Evolutionary conservation across 2,329 filamentous ascomycete species (phyloP).

Genomic region (Cryphonectria naterciae): DNA sequence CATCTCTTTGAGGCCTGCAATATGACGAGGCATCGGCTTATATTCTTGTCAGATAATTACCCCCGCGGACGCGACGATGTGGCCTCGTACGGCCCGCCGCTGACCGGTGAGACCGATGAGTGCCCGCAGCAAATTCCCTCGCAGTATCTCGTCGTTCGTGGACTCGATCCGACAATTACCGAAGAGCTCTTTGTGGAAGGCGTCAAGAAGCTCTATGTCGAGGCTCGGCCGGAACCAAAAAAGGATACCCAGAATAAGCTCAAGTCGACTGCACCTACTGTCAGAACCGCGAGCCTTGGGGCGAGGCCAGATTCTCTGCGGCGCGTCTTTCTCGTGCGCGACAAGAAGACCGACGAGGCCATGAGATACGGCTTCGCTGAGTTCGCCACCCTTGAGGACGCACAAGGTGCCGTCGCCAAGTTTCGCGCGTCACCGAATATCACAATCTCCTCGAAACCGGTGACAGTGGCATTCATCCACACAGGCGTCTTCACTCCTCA

Average conservation of each 20-base stretch:
- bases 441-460: slow-evolving; percentile 74
- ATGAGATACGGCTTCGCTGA: slow-evolving; percentile 86
- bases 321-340: slow-evolving; percentile 76
- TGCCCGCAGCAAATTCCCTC: slow-evolving; percentile 60
- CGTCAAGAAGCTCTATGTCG: slow-evolving; percentile 71
- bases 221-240: slow-evolving; percentile 49
- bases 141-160: slow-evolving; percentile 76
- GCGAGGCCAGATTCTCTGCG: slow-evolving; percentile 75
- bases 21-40: background rate
- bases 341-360: slow-evolving; percentile 71
- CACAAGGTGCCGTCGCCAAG: slow-evolving; percentile 72
- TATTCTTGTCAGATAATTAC: slow-evolving; percentile 26
- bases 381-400: slow-evolving; percentile 76
- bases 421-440: slow-evolving; percentile 75
- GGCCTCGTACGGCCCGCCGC: slow-evolving; percentile 38
- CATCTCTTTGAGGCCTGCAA: background rate
- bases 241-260: slow-evolving; percentile 54
- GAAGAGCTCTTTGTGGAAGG: slow-evolving; percentile 75
- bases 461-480: slow-evolving; percentile 76
- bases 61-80: slow-evolving; percentile 30
- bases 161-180: slow-evolving; percentile 69
- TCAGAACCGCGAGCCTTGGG: slow-evolving; percentile 64
- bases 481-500: slow-evolving; percentile 84
- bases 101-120: slow-evolving; percentile 50
- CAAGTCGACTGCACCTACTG: slow-evolving; percentile 62